Conservation (phyloP, 345 rosid genomes). For the Bruguiera parviflora region DNA sequence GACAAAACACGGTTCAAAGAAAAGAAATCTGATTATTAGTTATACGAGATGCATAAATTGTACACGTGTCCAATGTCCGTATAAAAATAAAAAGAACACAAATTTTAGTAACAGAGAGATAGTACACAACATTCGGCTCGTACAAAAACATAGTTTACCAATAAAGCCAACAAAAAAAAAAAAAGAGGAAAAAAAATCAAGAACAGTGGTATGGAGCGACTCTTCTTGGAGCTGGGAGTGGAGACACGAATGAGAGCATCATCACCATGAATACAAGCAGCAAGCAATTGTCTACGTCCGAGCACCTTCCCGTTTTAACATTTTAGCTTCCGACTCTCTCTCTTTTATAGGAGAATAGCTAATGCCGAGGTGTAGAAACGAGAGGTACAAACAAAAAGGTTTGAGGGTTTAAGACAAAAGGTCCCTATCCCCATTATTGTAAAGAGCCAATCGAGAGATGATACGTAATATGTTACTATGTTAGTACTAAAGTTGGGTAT, state of each 20-base stretch:
- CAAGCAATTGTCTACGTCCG: constrained; percentile 16
- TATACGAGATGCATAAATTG: too few species aligned
- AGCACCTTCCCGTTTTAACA: constrained; percentile 36
- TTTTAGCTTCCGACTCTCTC: constrained; percentile 5
- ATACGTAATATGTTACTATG: too few species aligned
- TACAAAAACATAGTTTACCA: background rate
- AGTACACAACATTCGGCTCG: too few species aligned
- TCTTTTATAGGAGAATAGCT: too few species aligned
- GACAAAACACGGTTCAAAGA: too few species aligned
- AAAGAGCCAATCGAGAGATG: constrained; percentile 1
- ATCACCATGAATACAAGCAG: constrained; percentile 30
- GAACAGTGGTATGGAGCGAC: constrained; percentile 24
- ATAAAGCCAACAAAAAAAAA: background rate
- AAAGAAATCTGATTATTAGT: too few species aligned
- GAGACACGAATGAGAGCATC: constrained; percentile 26
- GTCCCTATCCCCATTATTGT: constrained; percentile 7
- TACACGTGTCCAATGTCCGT: too few species aligned
- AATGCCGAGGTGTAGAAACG: background rate
- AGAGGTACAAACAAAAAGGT: background rate
- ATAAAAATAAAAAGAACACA: too few species aligned
- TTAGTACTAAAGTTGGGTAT: background rate
- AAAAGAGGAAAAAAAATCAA: background rate
- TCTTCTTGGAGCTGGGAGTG: constrained; percentile 29
- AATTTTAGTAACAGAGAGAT: too few species aligned
- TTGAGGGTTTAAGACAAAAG: background rate